These are phyloP conservation scores for Alternaria gansuensis DNA, from an alignment of 2,329 filamentous ascomycete genomes.

Conservation along the genomic window DNA sequence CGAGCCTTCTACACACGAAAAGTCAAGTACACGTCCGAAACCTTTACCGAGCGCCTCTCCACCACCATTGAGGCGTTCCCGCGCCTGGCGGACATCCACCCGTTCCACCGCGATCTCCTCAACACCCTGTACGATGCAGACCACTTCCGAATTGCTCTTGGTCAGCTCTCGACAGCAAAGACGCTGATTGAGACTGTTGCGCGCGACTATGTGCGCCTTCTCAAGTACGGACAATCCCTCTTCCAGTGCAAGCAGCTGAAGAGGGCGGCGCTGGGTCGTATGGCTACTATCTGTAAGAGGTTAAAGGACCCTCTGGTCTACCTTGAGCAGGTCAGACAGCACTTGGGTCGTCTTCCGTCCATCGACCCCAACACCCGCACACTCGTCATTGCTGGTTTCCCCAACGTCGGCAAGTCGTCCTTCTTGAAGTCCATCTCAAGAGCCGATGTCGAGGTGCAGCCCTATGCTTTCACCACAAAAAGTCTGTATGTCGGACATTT, in stretches of 20 bases:
- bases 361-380: constrained; percentile 98
- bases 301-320: constrained; percentile 95
- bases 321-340: constrained; percentile 95
- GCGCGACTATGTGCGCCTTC: constrained; percentile 92
- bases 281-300: constrained; percentile 96
- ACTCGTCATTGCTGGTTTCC: constrained; percentile 94
- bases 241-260: constrained; percentile 99
- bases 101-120: constrained; percentile 87
- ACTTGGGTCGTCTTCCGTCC: constrained; percentile 94
- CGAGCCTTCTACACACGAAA: constrained; percentile 96
- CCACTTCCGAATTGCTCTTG: constrained; percentile 89
- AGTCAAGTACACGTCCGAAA: constrained; percentile 93
- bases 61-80: constrained; percentile 90
- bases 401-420: constrained; percentile 90
- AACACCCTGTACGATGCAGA: constrained; percentile 82
- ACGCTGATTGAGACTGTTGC: constrained; percentile 95
- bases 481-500: constrained; percentile 97
- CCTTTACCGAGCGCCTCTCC: constrained; percentile 91
- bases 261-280: constrained; percentile 91
- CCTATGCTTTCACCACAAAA: constrained; percentile 98
- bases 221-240: constrained; percentile 89
- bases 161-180: constrained; percentile 94
- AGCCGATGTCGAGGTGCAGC: constrained; percentile 95
- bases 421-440: constrained; percentile 92
- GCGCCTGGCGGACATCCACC: constrained; percentile 90